Base-by-base conservation (phyloP, 2,329 filamentous ascomycete genomes). In the Colletotrichum tabaci region DNA sequence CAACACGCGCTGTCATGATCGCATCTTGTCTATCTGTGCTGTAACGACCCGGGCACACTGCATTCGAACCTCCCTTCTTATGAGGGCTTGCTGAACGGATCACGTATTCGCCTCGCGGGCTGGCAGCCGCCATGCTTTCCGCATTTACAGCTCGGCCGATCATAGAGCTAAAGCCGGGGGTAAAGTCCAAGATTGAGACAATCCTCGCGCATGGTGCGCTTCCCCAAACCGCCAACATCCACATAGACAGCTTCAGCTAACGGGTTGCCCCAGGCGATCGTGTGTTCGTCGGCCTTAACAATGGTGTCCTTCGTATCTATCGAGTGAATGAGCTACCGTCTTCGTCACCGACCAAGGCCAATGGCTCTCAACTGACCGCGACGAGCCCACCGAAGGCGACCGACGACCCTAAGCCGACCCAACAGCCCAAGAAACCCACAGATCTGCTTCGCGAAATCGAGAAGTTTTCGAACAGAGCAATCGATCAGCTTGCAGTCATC, bases 111-210 rank as follows among this genome's bases (percentile, higher is more conserved):
- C 69, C 66, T 55, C 49, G 76, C 75, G 83, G 82, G 84, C 84
- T 85, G 82, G 82, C 78, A 75, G 75, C 79, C 82, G 87, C 86
- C 83, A 98, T 98, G 96, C 92, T 99, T 84, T 97, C 96, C 84
- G 96, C 96, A 80, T 99, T 99, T 85, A 97, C 93, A 77, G 95
- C 96, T 86, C 93, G 94, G 80, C 94, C 95, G 75, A 96, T 99
- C 82, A 93, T 98, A 87, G 96, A 99, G 93, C 93, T 99, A 79
- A 95, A 93, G 85, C 91, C 92, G 83, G 92, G 94, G 83, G 96
- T 98, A 90, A 98, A 97, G 87, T 97, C 94, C 75, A 96, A 93
- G 87, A 98, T 99, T 84, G 96, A 99, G 84, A 96, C 94, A 61
- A 94, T 99, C 76, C 88, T 98, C 58, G 94, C 96, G 73, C 94